Conservation (phyloP, 2,329 filamentous ascomycete genomes). For the Didymella pinodella region DNA sequence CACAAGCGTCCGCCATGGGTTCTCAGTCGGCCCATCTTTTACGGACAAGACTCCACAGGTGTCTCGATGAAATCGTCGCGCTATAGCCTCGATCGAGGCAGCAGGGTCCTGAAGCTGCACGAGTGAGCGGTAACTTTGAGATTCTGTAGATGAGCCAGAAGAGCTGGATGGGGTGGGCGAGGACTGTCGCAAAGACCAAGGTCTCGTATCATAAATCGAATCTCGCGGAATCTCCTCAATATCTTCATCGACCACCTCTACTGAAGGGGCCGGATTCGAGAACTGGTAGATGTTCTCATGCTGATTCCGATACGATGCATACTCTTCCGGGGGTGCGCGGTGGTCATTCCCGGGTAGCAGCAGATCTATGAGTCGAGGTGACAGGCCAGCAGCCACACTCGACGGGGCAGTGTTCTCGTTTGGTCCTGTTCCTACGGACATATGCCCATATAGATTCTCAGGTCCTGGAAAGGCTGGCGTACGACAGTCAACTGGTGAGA, state of each 20-base stretch:
- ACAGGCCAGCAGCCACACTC: conserved; percentile 55
- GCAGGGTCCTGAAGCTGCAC: conserved; percentile 59
- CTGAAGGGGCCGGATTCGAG: conserved; percentile 39
- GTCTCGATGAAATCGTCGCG: conserved; percentile 68
- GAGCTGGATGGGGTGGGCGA: conserved; percentile 49
- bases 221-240: conserved; percentile 64
- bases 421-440: conserved; percentile 36
- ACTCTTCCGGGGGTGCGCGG: conserved; percentile 52
- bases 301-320: conserved; percentile 44
- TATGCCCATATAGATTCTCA: conserved; percentile 51
- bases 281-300: conserved; percentile 48
- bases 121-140: conserved; percentile 39
- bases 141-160: conserved; percentile 45
- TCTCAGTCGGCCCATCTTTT: conserved; percentile 73
- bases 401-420: conserved; percentile 44
- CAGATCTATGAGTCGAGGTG: conserved; percentile 58
- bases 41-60: conserved; percentile 76
- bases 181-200: conserved; percentile 51
- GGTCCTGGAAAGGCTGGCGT: conserved; percentile 46
- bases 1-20: conserved; percentile 75
- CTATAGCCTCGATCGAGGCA: conserved; percentile 67
- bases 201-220: conserved; percentile 39
- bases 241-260: conserved; percentile 54
- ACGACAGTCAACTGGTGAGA: conserved; percentile 43
- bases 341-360: conserved; percentile 59